Percentiles rank a stretch among this genome's conserved stretches.
These are phyloP conservation scores for Penicillium brevicompactum DNA, from an alignment of 2,329 filamentous ascomycete genomes.

Conservation along the genomic window DNA sequence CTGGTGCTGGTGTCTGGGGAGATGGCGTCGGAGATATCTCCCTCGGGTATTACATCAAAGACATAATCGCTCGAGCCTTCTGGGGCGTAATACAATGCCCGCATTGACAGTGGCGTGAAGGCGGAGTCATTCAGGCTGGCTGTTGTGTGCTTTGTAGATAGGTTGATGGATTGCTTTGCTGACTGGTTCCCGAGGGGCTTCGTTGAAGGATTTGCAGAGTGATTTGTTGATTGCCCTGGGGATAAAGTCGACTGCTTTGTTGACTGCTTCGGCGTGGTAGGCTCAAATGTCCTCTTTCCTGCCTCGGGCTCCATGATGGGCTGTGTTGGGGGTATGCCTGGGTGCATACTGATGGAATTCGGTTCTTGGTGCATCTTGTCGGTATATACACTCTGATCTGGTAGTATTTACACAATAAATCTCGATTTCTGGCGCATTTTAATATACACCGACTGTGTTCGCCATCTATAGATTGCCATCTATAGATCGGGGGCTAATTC, in stretches of 20 bases:
- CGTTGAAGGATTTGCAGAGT: neutral
- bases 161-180: neutral
- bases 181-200: neutral
- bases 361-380: conserved; percentile 3
- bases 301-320: neutral
- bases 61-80: neutral
- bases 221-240: neutral
- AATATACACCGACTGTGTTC: neutral
- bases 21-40: conserved; percentile 11
- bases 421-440: neutral
- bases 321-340: conserved; percentile 6
- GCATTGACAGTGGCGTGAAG: conserved; percentile 40
- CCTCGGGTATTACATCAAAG: conserved; percentile 8
- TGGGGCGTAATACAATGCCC: conserved; percentile 40
- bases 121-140: conserved; percentile 39
- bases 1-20: conserved; percentile 9
- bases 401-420: neutral
- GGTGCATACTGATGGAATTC: conserved; percentile 2
- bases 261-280: neutral
- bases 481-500: conserved; percentile 13
- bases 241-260: neutral
- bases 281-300: neutral
- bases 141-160: conserved; percentile 25
- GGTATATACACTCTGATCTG: neutral
- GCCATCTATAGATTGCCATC: conserved; percentile 7